A percentile compares a stretch with the other conserved stretches of the same genome.
Evolutionary conservation across 148 eudicot genomes (phyloP).

Genomic region (Simmondsia chinensis): DNA sequence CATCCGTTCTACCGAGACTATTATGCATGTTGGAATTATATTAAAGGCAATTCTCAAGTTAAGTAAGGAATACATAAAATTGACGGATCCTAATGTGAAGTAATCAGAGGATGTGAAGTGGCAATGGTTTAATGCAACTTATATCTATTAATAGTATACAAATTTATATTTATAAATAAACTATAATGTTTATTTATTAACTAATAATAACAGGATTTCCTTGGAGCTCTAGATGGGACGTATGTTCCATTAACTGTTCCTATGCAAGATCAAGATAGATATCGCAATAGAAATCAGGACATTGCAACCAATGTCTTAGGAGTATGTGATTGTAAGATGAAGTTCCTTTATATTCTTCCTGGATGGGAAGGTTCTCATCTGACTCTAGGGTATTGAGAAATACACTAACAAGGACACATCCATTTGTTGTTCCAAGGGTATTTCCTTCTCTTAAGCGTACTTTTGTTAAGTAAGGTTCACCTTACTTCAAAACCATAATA

Average conservation of each 20-base stretch:
- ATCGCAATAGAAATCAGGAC: conserved; percentile 2
- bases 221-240: conserved; percentile 12
- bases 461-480: neutral
- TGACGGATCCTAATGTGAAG: too few species aligned
- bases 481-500: neutral
- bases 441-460: neutral
- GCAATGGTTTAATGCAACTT: too few species aligned
- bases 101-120: too few species aligned
- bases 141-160: too few species aligned
- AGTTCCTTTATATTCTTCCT: conserved; percentile 15
- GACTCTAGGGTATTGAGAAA: conserved; percentile 7
- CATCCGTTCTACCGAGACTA: too few species aligned
- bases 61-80: too few species aligned
- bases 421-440: conserved; percentile 5
- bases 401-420: conserved; percentile 11
- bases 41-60: too few species aligned
- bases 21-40: too few species aligned
- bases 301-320: conserved; percentile 17
- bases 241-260: conserved; percentile 5
- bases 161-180: too few species aligned
- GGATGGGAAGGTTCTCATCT: conserved; percentile 16
- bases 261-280: conserved; percentile 2
- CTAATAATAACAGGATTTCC: too few species aligned
- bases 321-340: conserved; percentile 2
- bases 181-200: too few species aligned